These are phyloP conservation scores for Cladosporium sp. DNA, from an alignment of 2,329 filamentous ascomycete genomes.

Conservation along the genomic window DNA sequence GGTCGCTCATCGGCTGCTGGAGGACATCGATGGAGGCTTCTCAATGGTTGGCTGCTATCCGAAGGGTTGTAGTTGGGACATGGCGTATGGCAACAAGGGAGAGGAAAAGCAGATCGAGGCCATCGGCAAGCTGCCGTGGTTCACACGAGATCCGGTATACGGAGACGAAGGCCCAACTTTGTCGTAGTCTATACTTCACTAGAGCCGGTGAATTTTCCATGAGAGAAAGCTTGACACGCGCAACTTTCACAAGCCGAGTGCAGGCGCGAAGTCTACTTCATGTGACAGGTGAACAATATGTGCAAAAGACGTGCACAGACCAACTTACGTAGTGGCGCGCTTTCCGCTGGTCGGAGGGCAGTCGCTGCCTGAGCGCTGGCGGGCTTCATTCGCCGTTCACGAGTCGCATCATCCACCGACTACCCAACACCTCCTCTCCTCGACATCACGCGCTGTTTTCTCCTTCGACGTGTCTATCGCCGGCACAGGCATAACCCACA, in stretches of 20 bases:
- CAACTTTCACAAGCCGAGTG: too few species aligned
- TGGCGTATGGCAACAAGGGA: slow-evolving; percentile 59
- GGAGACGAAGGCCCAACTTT: slow-evolving; percentile 49
- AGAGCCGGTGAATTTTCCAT: slow-evolving; percentile 21
- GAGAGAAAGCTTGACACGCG: background rate
- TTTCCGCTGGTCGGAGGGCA: too few species aligned
- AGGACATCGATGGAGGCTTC: slow-evolving; percentile 51
- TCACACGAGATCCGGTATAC: slow-evolving; percentile 55
- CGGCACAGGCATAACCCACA: background rate
- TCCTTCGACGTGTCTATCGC: background rate
- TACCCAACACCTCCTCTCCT: too few species aligned
- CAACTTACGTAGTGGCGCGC: slow-evolving; percentile 4
- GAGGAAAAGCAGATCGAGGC: slow-evolving; percentile 48
- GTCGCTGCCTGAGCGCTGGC: too few species aligned
- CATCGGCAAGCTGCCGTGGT: slow-evolving; percentile 51
- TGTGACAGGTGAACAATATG: too few species aligned
- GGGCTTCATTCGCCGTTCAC: too few species aligned
- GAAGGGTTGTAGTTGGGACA: slow-evolving; percentile 54
- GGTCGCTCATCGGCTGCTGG: slow-evolving; percentile 56
- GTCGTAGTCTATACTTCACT: background rate
- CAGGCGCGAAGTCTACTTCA: too few species aligned
- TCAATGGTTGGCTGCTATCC: slow-evolving; percentile 65
- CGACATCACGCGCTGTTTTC: background rate
- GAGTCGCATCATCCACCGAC: too few species aligned
- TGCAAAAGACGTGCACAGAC: too few species aligned